Percentiles rank a stretch among this genome's conserved stretches.
These are phyloP conservation scores for Diaporthe citri DNA, from an alignment of 2,329 filamentous ascomycete species.

Conservation along the genomic window DNA sequence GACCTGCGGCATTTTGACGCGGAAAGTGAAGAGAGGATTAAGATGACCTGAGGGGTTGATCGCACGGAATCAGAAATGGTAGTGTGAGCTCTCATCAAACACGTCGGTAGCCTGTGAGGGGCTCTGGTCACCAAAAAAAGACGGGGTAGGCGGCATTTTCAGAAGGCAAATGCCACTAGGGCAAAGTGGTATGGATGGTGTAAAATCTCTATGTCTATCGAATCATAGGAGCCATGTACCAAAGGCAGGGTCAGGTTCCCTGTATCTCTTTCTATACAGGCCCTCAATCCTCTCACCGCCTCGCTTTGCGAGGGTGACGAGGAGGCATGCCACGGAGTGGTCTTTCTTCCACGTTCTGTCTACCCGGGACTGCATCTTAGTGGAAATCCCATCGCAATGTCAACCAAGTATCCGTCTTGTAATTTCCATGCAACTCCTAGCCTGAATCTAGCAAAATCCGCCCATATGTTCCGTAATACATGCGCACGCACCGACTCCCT, in stretches of 20 bases:
- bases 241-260: slow-evolving; percentile 22
- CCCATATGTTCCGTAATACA: slow-evolving; percentile 37
- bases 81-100: slow-evolving; percentile 1
- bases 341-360: slow-evolving; percentile 27
- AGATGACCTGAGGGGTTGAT: slow-evolving; percentile 19
- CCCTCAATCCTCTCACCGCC: slow-evolving; percentile 15
- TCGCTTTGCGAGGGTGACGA: neutral
- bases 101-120: neutral
- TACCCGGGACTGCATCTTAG: slow-evolving; percentile 29
- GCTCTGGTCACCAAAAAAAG: neutral
- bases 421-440: slow-evolving; percentile 40
- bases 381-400: slow-evolving; percentile 33
- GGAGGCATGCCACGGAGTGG: slow-evolving; percentile 14
- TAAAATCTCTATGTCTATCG: slow-evolving; percentile 39
- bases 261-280: slow-evolving; percentile 32
- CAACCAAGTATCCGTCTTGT: slow-evolving; percentile 35
- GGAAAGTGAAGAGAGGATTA: neutral
- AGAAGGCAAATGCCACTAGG: slow-evolving; percentile 26
- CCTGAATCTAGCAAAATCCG: slow-evolving; percentile 39
- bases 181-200: slow-evolving; percentile 29
- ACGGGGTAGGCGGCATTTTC: neutral
- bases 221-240: slow-evolving; percentile 35
- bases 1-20: slow-evolving; percentile 24
- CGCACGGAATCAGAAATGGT: neutral
- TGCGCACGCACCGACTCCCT: slow-evolving; percentile 4